A percentile compares a stretch with the other conserved stretches of the same genome.
Evolutionary conservation across 2,329 filamentous ascomycete genomes (phyloP).

Genomic region (Pseudocercospora vitis): DNA sequence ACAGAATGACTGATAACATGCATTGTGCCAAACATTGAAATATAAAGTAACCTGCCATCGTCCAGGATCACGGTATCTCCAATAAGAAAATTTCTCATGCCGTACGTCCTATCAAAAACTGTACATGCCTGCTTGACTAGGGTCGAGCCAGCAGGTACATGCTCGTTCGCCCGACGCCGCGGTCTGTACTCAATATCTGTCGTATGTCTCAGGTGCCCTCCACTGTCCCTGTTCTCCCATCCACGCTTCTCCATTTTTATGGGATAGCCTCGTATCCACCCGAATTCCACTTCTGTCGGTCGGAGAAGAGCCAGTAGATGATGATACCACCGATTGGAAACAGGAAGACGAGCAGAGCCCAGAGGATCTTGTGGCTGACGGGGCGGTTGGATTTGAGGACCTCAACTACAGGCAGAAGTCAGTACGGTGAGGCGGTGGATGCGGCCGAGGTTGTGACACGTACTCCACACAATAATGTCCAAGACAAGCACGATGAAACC

Average conservation of each 20-base stretch:
- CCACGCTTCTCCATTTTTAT: not conserved
- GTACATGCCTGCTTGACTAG: not conserved
- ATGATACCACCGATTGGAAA: constrained; percentile 63
- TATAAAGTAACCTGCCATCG: no score
- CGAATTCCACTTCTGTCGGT: constrained; percentile 57
- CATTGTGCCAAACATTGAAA: no score
- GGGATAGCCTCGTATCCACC: constrained; percentile 57
- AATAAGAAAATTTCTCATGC: not conserved
- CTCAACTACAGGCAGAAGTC: constrained; percentile 52
- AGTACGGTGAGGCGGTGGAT: not conserved
- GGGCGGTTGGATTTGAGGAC: constrained; percentile 64
- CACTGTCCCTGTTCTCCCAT: not conserved
- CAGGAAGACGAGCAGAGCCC: constrained; percentile 64
- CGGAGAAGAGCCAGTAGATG: constrained; percentile 65
- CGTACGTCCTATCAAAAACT: not conserved
- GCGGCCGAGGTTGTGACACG: constrained; percentile 32
- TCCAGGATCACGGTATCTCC: not conserved
- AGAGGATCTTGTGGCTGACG: constrained; percentile 58
- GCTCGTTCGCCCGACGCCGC: no score
- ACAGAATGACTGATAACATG: no score
- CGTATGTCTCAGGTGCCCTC: not conserved
- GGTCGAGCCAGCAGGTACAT: no score
- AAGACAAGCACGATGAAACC: constrained; percentile 63
- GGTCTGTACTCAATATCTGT: no score
- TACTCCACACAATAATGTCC: constrained; percentile 64